A percentile compares a stretch with the other conserved stretches of the same genome.
Conservation (phyloP, 2,329 filamentous ascomycete genomes). For the Talaromyces sp. region DNA sequence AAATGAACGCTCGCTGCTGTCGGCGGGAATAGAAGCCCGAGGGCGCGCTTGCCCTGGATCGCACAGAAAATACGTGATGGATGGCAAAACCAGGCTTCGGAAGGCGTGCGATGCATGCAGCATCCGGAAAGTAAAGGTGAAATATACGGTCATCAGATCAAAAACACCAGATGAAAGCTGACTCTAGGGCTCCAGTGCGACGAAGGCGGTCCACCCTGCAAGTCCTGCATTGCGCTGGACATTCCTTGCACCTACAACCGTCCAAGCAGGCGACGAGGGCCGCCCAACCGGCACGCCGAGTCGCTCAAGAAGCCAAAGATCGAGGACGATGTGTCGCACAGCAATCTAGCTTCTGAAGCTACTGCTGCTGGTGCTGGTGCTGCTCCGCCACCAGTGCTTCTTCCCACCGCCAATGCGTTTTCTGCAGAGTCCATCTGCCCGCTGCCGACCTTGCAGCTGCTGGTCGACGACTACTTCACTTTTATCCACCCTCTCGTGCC, state of each 20-base stretch:
- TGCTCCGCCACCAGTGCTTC: background rate
- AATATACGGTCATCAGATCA: background rate
- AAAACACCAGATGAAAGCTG: background rate
- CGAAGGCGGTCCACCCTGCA: conserved; percentile 60
- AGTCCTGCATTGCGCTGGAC: conserved; percentile 59
- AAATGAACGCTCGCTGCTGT: background rate
- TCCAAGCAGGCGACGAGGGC: conserved; percentile 58
- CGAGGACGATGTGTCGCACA: conserved; percentile 20
- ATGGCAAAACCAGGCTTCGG: conserved; percentile 38
- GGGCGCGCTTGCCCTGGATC: background rate
- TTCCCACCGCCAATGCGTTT: conserved; percentile 18
- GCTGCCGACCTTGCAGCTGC: conserved; percentile 31
- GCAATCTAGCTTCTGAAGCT: background rate
- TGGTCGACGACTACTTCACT: conserved; percentile 44
- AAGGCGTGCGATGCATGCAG: conserved; percentile 52
- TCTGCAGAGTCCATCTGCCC: conserved; percentile 47
- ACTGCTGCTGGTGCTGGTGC: background rate
- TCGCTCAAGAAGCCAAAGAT: conserved; percentile 58
- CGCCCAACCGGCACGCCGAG: conserved; percentile 62
- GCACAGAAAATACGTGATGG: conserved; percentile 19
- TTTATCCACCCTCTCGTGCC: conserved; percentile 45
- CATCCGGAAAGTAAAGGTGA: conserved; percentile 49
- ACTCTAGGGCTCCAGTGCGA: conserved; percentile 48
- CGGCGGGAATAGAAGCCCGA: background rate
- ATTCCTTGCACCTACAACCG: conserved; percentile 64